phyloP scores from a whole-genome alignment of 2,329 filamentous ascomycete species.

The Zasmidium cellare region DNA sequence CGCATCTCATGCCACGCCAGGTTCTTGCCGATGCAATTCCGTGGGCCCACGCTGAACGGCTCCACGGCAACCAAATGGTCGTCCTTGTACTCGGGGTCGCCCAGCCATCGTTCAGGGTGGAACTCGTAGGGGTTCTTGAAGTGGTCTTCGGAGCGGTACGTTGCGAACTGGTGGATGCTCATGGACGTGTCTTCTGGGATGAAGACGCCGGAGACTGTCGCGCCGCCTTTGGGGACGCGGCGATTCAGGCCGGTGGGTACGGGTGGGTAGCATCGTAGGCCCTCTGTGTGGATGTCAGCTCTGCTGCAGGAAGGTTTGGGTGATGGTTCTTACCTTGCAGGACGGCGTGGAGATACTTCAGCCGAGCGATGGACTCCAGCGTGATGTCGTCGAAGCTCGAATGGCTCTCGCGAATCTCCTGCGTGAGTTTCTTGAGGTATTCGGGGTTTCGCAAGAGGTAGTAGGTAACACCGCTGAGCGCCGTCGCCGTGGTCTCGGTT shows the following conservation, averaged over 20 bases:
- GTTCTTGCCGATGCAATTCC: constrained; percentile 28
- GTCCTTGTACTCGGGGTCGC: constrained; percentile 20
- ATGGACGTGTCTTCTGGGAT: constrained; percentile 21
- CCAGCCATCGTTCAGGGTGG: constrained; percentile 35
- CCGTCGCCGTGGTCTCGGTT: constrained; percentile 41
- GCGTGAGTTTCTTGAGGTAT: constrained; percentile 30
- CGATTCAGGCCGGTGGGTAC: constrained; percentile 27
- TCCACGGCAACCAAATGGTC: constrained; percentile 26
- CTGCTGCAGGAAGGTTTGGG: neutral
- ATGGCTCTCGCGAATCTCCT: constrained; percentile 39
- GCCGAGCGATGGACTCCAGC: constrained; percentile 31
- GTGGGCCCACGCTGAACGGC: constrained; percentile 26
- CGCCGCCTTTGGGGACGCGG: constrained; percentile 19
- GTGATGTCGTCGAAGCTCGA: constrained; percentile 35
- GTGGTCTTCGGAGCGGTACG: constrained; percentile 8
- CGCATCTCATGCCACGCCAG: constrained; percentile 41
- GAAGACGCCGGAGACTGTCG: constrained; percentile 17
- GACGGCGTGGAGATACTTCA: constrained; percentile 41
- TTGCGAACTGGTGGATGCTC: constrained; percentile 12
- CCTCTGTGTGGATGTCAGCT: constrained; percentile 18
- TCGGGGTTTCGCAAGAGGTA: constrained; percentile 35
- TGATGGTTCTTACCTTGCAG: constrained; percentile 19
- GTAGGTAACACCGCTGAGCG: constrained; percentile 34
- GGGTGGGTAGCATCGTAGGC: constrained; percentile 39
- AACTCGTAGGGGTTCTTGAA: constrained; percentile 29